These are phyloP conservation scores for Fusarium sterilihyphosum DNA, from an alignment of 2,329 filamentous ascomycete genomes.

Conservation along the genomic window DNA sequence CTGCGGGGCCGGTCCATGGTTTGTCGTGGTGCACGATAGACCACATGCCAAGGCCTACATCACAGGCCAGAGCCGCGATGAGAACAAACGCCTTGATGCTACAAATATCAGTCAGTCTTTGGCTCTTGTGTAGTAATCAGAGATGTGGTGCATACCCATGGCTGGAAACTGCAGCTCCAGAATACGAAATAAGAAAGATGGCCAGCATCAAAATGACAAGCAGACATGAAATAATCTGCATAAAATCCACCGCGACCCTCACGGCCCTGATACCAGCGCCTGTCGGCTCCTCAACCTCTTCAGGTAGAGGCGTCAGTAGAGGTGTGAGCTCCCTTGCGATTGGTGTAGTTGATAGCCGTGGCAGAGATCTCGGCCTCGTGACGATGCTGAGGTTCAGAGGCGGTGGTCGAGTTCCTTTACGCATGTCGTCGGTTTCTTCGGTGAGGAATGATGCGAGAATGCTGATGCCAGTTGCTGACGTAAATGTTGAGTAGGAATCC, in stretches of 20 bases:
- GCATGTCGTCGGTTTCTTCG: constrained; percentile 38
- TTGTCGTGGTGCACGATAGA: constrained; percentile 46
- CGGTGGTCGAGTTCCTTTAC: constrained; percentile 45
- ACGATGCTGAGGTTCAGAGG: constrained; percentile 48
- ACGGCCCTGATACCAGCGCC: constrained; percentile 41
- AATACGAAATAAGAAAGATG: constrained; percentile 45
- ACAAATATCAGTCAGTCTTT: not conserved
- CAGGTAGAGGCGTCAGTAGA: constrained; percentile 39
- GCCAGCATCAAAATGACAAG: constrained; percentile 47
- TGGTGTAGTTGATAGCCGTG: constrained; percentile 37
- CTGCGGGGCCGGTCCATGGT: constrained; percentile 47
- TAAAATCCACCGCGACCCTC: constrained; percentile 44
- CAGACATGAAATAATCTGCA: constrained; percentile 46
- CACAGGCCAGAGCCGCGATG: constrained; percentile 45
- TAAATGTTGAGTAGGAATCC: constrained; percentile 23
- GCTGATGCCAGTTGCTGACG: constrained; percentile 28
- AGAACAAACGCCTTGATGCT: constrained; percentile 45
- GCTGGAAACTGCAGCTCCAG: constrained; percentile 28
- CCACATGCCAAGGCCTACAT: constrained; percentile 50
- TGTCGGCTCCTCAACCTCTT: constrained; percentile 37
- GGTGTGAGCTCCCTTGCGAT: constrained; percentile 36
- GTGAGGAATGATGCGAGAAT: constrained; percentile 16
- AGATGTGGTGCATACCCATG: constrained; percentile 32
- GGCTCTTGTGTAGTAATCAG: not conserved
- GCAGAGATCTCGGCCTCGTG: constrained; percentile 36